A percentile compares a stretch with the other conserved stretches of the same genome.
Evolutionary conservation across 2,329 filamentous ascomycete species (phyloP).

Genomic region (Pleoardoris graminearum): DNA sequence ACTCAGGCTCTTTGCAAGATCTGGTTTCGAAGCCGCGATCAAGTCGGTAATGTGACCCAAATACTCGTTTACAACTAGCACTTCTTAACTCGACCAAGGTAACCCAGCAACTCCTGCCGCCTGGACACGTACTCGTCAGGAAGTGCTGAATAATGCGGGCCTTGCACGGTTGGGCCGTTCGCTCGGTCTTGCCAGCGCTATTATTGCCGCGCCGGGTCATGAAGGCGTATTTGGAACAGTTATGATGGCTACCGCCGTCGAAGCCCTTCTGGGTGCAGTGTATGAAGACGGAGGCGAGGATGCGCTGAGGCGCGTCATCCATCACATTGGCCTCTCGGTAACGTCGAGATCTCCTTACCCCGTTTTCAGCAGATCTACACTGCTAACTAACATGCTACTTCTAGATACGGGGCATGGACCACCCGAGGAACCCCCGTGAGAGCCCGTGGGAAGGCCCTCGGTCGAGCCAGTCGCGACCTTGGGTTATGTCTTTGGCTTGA

Average conservation of each 20-base stretch:
- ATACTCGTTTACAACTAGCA: too few species aligned
- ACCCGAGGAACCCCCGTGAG: background rate
- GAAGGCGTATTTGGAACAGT: background rate
- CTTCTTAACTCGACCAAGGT: background rate
- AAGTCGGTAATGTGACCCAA: constrained; percentile 6
- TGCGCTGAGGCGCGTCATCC: background rate
- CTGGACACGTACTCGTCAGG: background rate
- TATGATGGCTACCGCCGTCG: constrained; percentile 9
- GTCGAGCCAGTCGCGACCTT: background rate
- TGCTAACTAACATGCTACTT: background rate
- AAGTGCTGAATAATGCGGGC: background rate
- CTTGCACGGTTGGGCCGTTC: background rate
- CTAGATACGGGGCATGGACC: too few species aligned
- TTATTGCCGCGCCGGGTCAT: background rate
- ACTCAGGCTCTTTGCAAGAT: constrained; percentile 10
- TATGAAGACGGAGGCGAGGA: constrained; percentile 7
- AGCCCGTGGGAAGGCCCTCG: background rate
- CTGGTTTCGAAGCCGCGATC: constrained; percentile 16
- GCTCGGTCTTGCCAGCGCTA: background rate
- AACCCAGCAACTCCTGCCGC: background rate
- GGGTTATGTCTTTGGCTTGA: background rate
- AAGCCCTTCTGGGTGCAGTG: constrained; percentile 9
- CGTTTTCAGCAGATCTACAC: background rate
- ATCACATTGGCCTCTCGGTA: constrained; percentile 5
- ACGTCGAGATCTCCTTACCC: background rate